These are phyloP conservation scores for Lecanoromycetidae sp. DNA, from an alignment of 2,329 filamentous ascomycete species.

Conservation along the genomic window DNA sequence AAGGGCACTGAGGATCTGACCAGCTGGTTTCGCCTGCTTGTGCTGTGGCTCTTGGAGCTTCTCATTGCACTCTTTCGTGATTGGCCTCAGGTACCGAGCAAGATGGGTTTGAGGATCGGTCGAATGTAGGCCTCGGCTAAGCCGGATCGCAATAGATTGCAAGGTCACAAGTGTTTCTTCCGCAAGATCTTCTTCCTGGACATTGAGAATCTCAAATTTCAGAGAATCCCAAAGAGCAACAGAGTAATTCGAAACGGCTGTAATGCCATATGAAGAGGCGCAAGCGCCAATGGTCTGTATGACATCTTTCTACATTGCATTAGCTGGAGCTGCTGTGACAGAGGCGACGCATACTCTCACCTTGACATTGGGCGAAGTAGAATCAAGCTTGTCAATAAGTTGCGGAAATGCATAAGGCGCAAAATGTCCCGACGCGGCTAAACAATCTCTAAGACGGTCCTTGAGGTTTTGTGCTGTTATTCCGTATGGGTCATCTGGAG, in stretches of 20 bases:
- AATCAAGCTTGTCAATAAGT: conserved; percentile 56
- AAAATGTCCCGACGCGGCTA: conserved; percentile 49
- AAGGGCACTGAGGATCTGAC: conserved; percentile 46
- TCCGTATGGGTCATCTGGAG: conserved; percentile 56
- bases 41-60: conserved; percentile 56
- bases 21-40: conserved; percentile 54
- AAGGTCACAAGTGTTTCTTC: conserved; percentile 46
- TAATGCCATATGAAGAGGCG: conserved; percentile 45
- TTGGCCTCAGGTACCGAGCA: conserved; percentile 45
- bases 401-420: conserved; percentile 57
- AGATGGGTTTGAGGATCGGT: conserved; percentile 31
- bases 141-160: conserved; percentile 41
- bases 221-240: conserved; percentile 56
- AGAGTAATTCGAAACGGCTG: conserved; percentile 49
- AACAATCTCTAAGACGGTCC: conserved; percentile 49
- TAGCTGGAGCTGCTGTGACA: neutral
- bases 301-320: conserved; percentile 44
- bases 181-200: conserved; percentile 53
- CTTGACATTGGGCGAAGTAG: conserved; percentile 56
- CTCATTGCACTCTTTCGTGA: conserved; percentile 56
- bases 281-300: conserved; percentile 51
- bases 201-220: conserved; percentile 57
- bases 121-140: conserved; percentile 35
- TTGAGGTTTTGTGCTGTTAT: conserved; percentile 60
- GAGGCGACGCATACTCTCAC: conserved; percentile 25